These are phyloP conservation scores for Margaritispora aquatica DNA, from an alignment of 495 filamentous ascomycete species.

Conservation along the genomic window DNA sequence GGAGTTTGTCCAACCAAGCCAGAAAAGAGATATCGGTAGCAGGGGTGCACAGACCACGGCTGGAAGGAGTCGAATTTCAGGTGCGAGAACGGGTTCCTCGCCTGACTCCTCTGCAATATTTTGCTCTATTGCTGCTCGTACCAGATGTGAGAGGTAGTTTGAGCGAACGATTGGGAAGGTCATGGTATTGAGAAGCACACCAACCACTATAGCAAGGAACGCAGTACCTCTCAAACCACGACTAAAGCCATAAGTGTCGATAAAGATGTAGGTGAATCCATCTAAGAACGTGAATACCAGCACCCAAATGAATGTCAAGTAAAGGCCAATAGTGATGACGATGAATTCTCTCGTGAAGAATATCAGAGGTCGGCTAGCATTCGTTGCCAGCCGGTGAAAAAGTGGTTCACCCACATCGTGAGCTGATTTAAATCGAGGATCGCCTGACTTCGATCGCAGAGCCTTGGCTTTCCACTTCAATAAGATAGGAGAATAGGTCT, in stretches of 20 bases:
- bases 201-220: conserved; percentile 53
- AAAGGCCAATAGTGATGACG: too few species aligned
- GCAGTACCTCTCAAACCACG: conserved; percentile 49
- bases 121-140: conserved; percentile 46
- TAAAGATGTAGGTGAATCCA: conserved; percentile 64
- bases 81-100: conserved; percentile 26
- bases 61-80: conserved; percentile 53
- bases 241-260: conserved; percentile 45
- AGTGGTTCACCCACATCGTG: too few species aligned
- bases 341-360: conserved; percentile 68
- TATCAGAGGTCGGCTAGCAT: too few species aligned
- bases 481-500: conserved; percentile 60
- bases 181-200: conserved; percentile 39
- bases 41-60: conserved; percentile 49
- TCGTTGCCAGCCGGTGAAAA: too few species aligned
- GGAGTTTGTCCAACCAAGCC: conserved; percentile 52
- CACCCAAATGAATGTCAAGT: conserved; percentile 58
- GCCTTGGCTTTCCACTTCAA: conserved; percentile 57
- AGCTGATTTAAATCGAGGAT: too few species aligned
- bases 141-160: too few species aligned
- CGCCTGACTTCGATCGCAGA: conserved; percentile 58
- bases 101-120: conserved; percentile 23
- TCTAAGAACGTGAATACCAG: conserved; percentile 64
- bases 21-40: conserved; percentile 55
- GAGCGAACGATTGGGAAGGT: conserved; percentile 49